Base-by-base conservation (phyloP, 139 green algal species). In the Pedinophyceae sp. region DNA sequence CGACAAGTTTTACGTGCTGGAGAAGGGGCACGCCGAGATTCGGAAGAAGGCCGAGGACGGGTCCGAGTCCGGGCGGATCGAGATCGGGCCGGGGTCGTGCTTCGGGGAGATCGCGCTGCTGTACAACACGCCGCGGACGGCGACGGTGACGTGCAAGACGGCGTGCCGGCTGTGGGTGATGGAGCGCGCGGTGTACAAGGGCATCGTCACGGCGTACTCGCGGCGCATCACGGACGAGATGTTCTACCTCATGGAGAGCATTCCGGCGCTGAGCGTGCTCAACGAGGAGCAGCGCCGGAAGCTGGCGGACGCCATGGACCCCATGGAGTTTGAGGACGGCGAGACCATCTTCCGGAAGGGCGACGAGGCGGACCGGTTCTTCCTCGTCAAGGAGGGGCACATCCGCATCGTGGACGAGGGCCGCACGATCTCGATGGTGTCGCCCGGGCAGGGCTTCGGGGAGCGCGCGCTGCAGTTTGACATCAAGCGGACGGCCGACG, bases 41-140 rank as follows among this genome's bases (percentile, higher is more conserved):
- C n/a, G 34, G 34, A 43, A 43, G 34, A 43, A n/a, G n/a, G n/a
- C n/a, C n/a, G n/a, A n/a, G n/a, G n/a, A n/a, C n/a, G n/a, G n/a
- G n/a, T n/a, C n/a, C n/a, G n/a, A n/a, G n/a, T n/a, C n/a, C n/a
- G n/a, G n/a, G n/a, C n/a, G n/a, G n/a, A n/a, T n/a, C 43, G 34
- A 43, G 47, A 29, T 47, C 23, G 51, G 50, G 4, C 41, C 57
- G n/a, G 64, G 53, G 59, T 84, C 71, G 38, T 61, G 54, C 0
- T 97, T 97, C 71, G 88, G 88, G 20, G 87, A 97, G 73, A 67
- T 97, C 34, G 88, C 87, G 3, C 67, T 97, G 60, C 71, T 97
- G 57, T 97, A 94, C 65, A 66, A 61, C 30, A 72, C 81, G 3
- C 85, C 88, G 0, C 74, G 88, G 2, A 80, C 81, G 1, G 88